Evolutionary conservation across 202 grass and related monocot genomes (phyloP).

Genomic region (Carex sylvatica): DNA sequence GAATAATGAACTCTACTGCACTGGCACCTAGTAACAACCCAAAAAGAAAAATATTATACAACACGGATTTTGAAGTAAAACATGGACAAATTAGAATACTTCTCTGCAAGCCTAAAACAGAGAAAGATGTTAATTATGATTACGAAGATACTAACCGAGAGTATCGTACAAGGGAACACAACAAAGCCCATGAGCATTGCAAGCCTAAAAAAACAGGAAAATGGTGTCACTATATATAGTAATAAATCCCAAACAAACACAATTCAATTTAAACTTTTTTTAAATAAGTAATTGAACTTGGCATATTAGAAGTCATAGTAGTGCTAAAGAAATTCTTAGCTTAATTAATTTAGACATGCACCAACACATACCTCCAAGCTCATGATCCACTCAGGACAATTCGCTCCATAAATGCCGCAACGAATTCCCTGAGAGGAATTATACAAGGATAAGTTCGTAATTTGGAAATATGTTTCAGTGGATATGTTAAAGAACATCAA

Average conservation of each 20-base stretch:
- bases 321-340: not conserved
- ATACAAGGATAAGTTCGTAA: not conserved
- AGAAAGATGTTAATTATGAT: not conserved
- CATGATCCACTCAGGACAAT: conserved; percentile 73
- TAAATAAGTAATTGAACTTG: too few species aligned
- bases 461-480: conserved; percentile 19
- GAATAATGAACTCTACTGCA: conserved; percentile 84
- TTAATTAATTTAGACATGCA: not conserved
- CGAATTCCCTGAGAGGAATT: conserved; percentile 45
- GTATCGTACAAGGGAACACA: conserved; percentile 95
- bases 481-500: not conserved
- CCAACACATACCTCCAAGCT: conserved; percentile 57
- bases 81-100: not conserved
- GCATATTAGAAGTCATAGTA: not conserved
- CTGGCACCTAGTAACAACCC: conserved; percentile 52
- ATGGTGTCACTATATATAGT: not conserved
- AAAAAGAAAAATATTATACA: conserved; percentile 1
- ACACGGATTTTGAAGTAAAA: not conserved
- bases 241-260: not conserved
- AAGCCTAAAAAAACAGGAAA: conserved; percentile 50
- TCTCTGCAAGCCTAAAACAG: not conserved
- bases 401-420: conserved; percentile 79
- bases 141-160: conserved; percentile 53
- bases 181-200: conserved; percentile 85
- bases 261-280: not conserved